Conservation (phyloP, 805 yeast genomes). For the Tanozyma kutaoensis region DNA sequence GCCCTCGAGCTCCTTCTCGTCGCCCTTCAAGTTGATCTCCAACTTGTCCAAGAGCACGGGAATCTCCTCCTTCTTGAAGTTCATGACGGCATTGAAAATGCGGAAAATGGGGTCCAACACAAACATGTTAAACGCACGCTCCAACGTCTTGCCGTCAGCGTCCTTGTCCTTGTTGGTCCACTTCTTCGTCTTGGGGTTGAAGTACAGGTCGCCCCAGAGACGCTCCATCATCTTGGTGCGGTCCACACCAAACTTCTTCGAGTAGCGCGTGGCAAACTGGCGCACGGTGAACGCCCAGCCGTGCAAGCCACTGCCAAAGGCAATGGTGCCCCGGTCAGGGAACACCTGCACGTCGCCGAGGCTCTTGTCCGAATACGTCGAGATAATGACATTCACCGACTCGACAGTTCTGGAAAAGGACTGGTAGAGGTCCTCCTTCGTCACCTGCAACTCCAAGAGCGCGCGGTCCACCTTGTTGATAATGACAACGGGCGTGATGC, state of each 20-base stretch:
- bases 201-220: slow-evolving; percentile 99
- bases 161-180: slow-evolving; percentile 96
- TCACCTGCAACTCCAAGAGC: slow-evolving; percentile 93
- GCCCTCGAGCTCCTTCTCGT: slow-evolving; percentile 97
- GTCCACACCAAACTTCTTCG: slow-evolving; percentile 99
- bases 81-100: slow-evolving; percentile 93
- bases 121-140: slow-evolving; percentile 99
- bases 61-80: slow-evolving; percentile 97
- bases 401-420: slow-evolving; percentile 97
- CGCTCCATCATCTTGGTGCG: slow-evolving; percentile 95
- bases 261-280: slow-evolving; percentile 95
- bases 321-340: slow-evolving; percentile 99
- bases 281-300: slow-evolving; percentile 99
- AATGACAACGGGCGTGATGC: slow-evolving; percentile 97
- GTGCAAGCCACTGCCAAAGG: slow-evolving; percentile 99
- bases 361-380: slow-evolving; percentile 83
- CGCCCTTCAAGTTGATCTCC: slow-evolving; percentile 87
- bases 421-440: slow-evolving; percentile 98
- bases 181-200: slow-evolving; percentile 99
- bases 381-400: slow-evolving; percentile 96
- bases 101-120: slow-evolving; percentile 98
- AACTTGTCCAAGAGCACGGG: slow-evolving; percentile 85
- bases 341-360: slow-evolving; percentile 96
- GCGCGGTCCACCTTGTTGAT: slow-evolving; percentile 99
- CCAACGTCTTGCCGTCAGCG: slow-evolving; percentile 89